Conservation (phyloP, 2,329 filamentous ascomycete species). For the Aspergillus pseudoterreus region DNA sequence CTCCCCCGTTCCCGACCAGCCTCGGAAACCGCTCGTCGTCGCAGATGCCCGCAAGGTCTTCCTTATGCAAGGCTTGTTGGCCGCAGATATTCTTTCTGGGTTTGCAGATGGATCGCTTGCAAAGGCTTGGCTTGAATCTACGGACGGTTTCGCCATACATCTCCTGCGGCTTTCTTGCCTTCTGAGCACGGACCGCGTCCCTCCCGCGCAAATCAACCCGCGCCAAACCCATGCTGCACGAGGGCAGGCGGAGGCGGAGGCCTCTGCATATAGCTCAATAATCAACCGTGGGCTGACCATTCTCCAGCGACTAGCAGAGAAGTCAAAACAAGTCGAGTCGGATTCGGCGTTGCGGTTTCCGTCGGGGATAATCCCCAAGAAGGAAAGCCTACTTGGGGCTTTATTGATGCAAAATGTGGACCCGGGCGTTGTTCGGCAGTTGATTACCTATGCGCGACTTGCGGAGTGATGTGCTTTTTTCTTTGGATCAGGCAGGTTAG, state of each 20-base stretch:
- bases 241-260: constrained; percentile 39
- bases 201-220: constrained; percentile 25
- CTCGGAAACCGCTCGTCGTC: constrained; percentile 59
- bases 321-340: constrained; percentile 56
- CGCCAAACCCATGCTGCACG: constrained; percentile 32
- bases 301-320: constrained; percentile 66
- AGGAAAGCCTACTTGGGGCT: constrained; percentile 64
- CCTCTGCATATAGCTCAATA: constrained; percentile 49
- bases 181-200: constrained; percentile 62
- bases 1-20: constrained; percentile 73
- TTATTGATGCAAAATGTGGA: constrained; percentile 65
- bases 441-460: constrained; percentile 61
- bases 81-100: constrained; percentile 80
- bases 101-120: constrained; percentile 72
- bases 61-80: constrained; percentile 86
- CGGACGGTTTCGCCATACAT: constrained; percentile 78
- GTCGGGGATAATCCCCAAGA: constrained; percentile 60
- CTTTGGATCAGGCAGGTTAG: constrained; percentile 6
- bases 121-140: constrained; percentile 74
- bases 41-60: constrained; percentile 83
- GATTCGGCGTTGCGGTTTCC: constrained; percentile 50
- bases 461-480: constrained; percentile 36
- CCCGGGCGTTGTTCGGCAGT: constrained; percentile 60
- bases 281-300: constrained; percentile 65
- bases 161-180: constrained; percentile 72